phyloP scores from a whole-genome alignment of 495 filamentous ascomycete genomes.

The Aspergillus ostianus region DNA sequence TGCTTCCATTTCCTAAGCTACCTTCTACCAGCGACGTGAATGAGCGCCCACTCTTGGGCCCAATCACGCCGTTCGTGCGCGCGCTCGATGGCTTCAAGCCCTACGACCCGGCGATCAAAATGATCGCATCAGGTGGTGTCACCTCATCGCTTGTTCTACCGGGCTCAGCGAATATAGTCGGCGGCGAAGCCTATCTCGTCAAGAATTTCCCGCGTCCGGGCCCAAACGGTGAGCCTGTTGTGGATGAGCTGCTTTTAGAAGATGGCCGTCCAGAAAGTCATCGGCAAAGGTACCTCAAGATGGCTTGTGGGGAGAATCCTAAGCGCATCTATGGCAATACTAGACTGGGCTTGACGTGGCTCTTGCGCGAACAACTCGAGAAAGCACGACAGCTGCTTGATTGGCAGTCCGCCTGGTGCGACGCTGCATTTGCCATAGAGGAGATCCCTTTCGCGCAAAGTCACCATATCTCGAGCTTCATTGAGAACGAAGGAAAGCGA shows the following conservation, averaged over 20 bases:
- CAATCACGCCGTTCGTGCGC: slow-evolving; percentile 57
- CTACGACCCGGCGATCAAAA: slow-evolving; percentile 52
- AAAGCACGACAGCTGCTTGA: slow-evolving; percentile 49
- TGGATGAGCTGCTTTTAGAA: slow-evolving; percentile 51
- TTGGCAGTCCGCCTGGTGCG: slow-evolving; percentile 61
- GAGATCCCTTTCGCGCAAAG: neutral
- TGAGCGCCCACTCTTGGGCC: slow-evolving; percentile 20
- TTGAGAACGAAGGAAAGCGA: slow-evolving; percentile 10
- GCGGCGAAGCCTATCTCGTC: slow-evolving; percentile 62
- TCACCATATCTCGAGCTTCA: slow-evolving; percentile 6
- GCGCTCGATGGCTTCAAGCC: slow-evolving; percentile 56
- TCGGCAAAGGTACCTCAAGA: slow-evolving; percentile 61
- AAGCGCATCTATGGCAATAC: slow-evolving; percentile 47
- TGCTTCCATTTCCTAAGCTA: slow-evolving; percentile 22
- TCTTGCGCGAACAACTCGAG: slow-evolving; percentile 61
- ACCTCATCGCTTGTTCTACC: slow-evolving; percentile 65
- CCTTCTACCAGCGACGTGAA: slow-evolving; percentile 23
- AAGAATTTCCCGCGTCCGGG: slow-evolving; percentile 48
- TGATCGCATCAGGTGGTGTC: slow-evolving; percentile 67
- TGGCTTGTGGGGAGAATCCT: slow-evolving; percentile 69
- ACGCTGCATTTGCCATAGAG: slow-evolving; percentile 17
- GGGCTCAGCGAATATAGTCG: slow-evolving; percentile 65
- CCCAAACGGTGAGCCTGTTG: slow-evolving; percentile 51
- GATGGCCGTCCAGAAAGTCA: slow-evolving; percentile 35
- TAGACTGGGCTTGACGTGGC: slow-evolving; percentile 52